These are phyloP conservation scores for Tylopilus balloui DNA, from an alignment of 768 basidiomycete genomes.

Conservation along the genomic window DNA sequence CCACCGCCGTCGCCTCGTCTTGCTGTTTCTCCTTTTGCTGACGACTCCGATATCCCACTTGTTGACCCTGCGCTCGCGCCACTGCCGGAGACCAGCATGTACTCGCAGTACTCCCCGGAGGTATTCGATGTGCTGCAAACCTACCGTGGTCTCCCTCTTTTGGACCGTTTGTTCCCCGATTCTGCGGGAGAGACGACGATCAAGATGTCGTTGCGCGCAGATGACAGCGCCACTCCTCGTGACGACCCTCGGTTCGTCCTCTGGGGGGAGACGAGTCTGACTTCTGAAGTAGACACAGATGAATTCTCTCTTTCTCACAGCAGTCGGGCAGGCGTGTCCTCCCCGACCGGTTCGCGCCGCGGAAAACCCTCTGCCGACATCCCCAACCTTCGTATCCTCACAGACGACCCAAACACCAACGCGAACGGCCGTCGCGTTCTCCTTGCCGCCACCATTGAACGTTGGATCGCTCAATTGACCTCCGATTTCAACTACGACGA, in stretches of 20 bases:
- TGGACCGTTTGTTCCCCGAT: slow-evolving; percentile 60
- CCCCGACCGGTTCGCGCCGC: slow-evolving; percentile 37
- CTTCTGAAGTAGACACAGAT: slow-evolving; percentile 32
- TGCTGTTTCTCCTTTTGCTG: slow-evolving; percentile 25
- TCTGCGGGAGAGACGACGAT: slow-evolving; percentile 62
- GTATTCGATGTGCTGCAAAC: slow-evolving; percentile 81
- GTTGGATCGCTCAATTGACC: slow-evolving; percentile 90
- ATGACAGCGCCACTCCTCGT: slow-evolving; percentile 67
- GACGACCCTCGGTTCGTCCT: slow-evolving; percentile 91
- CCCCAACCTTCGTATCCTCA: slow-evolving; percentile 24
- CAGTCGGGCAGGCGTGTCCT: slow-evolving; percentile 37
- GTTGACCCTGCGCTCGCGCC: slow-evolving; percentile 29
- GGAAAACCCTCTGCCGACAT: slow-evolving; percentile 26
- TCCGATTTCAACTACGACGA: slow-evolving; percentile 84
- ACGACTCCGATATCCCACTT: slow-evolving; percentile 27
- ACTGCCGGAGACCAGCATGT: slow-evolving; percentile 47
- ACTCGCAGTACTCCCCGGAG: slow-evolving; percentile 65
- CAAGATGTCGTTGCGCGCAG: slow-evolving; percentile 61
- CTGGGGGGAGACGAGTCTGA: slow-evolving; percentile 63
- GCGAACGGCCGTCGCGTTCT: slow-evolving; percentile 40
- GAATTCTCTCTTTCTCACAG: slow-evolving; percentile 38
- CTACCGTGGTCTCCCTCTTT: slow-evolving; percentile 68
- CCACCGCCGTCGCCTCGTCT: slow-evolving; percentile 20
- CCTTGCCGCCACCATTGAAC: slow-evolving; percentile 88
- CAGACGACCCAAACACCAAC: slow-evolving; percentile 30